These are phyloP conservation scores for Dalbergia cochinchinensis DNA, from an alignment of 306 rosid genomes.

Conservation along the genomic window DNA sequence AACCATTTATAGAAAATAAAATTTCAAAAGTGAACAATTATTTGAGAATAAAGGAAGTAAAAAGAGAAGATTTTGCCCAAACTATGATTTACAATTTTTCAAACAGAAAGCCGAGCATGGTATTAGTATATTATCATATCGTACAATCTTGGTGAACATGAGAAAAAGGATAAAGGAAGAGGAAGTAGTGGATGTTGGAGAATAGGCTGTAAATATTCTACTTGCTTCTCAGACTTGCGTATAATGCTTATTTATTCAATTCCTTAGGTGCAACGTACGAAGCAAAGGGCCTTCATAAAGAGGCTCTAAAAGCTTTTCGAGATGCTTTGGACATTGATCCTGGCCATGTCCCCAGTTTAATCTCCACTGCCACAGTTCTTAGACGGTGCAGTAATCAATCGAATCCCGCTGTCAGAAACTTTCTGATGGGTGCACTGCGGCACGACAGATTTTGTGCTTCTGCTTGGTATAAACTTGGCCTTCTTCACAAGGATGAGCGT, in stretches of 20 bases:
- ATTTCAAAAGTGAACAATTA: no score
- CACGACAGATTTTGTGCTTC: conserved; percentile 70
- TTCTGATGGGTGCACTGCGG: conserved; percentile 73
- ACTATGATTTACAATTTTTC: background rate
- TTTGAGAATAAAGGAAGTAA: no score
- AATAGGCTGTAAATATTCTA: background rate
- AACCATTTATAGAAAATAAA: no score
- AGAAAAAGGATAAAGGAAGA: no score
- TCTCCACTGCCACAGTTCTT: conserved; percentile 70
- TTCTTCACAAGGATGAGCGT: conserved; percentile 64
- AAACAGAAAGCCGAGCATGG: background rate
- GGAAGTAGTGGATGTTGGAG: background rate
- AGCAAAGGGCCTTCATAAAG: conserved; percentile 73
- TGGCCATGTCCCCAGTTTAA: conserved; percentile 72
- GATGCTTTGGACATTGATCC: conserved; percentile 77
- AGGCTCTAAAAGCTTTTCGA: conserved; percentile 67
- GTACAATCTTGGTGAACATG: background rate
- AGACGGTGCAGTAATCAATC: conserved; percentile 50
- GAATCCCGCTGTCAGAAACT: conserved; percentile 55
- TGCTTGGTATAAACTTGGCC: conserved; percentile 91
- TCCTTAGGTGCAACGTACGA: conserved; percentile 68
- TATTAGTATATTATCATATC: background rate
- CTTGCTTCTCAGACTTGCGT: background rate
- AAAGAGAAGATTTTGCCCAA: background rate
- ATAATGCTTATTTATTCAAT: conserved; percentile 10